Base-by-base conservation (phyloP, 768 basidiomycete species). In the Rhizopogon vinicolor region DNA sequence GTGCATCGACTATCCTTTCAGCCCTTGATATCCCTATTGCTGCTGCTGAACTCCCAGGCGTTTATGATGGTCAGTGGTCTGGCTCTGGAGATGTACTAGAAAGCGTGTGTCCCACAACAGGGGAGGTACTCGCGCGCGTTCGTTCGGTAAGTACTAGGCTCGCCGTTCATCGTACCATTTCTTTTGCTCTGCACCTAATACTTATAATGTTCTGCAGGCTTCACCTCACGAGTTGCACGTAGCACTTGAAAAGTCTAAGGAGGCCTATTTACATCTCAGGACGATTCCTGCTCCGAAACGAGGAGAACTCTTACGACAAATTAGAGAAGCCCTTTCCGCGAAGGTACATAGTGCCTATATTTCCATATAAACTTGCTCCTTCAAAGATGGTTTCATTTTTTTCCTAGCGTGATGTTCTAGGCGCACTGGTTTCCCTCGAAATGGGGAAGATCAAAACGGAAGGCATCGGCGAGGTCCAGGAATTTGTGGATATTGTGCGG, bases 391-490 rank as follows among this genome's bases (percentile, higher is more conserved):
- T 60, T 56, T 63, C 41, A 55, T 57, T 39, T 41, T 52, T 40
- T 19, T 29, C 59, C 44, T 62, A 93, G 90, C 80, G 88, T 33
- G 83, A 89, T 52, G 85, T 78, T 39, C 79, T 96, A 5, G 93
- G 93, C 49, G 85, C 87, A 12, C 78, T 96, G 18, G 84, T 96
- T 8, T 87, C 90, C 41, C 78, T 94, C 13, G 91, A 92, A 68
- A 91, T 93, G 90, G 91, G 96, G 16, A 86, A 98, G 75, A 94
- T 97, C 61, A 81, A 78, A 63, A 87, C 89, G 14, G 95, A 97
- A 68, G 95, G 95, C 25, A 76, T 86, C 18, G 95, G 95, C 14
- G 93, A 97, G 74, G 93, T 98, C 12, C 92, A 95, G 66, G 93
- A 96, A 73, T 93, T 95, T 64, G 82, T 97, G 56, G 94, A 97